Base-by-base conservation (phyloP, 1,284 basidiomycete species). In the Tranzscheliella williamsii region DNA sequence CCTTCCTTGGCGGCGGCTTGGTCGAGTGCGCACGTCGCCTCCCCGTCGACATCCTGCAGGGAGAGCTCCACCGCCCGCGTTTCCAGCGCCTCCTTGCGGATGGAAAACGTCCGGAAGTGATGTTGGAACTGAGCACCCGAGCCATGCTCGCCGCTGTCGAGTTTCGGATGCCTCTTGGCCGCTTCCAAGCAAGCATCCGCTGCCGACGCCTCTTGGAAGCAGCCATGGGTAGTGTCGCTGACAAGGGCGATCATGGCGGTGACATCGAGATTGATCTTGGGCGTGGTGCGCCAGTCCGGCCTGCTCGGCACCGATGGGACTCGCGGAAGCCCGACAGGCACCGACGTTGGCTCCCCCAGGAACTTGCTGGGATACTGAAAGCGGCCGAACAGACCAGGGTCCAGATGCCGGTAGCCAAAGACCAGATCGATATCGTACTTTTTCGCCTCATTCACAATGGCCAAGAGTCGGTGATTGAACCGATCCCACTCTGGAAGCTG, bases 171-270 rank as follows among this genome's bases (percentile, higher is more conserved):
- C 8, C 48, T 20, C 39, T 50, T 56, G 11, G 33, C 16, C 7
- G 45, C 37, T 13, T 51, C 50, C 15, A 52, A 32, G 16, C 16
- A 7, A 9, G 35, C 31, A 13, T 36, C 18, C 4, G 24, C 26
- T 5, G 38, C n/a, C n/a, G 15, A 18, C 13, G 12, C 15, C 12
- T 52, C 44, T 24, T 24, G 29, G 16, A 60, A 60, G 29, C 30
- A 11, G 29, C 46, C 42, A 46, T 71, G 69, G 4, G 67, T 49
- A 6, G 66, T 71, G 27, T 73, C 69, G 43, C 64, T 68, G 29
- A 56, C 57, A 2, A 75, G 53, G 0, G 71, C 73, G 16, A 75
- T 55, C 26, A 73, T 53, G 11, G 62, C 66, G 6, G 71, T 72
- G 21, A 72, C 57, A 32, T 75, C 73, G 24, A 73, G 47, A 32